Evolutionary conservation across 495 filamentous ascomycete genomes (phyloP).

Genomic region (Penicillium crystallinum): DNA sequence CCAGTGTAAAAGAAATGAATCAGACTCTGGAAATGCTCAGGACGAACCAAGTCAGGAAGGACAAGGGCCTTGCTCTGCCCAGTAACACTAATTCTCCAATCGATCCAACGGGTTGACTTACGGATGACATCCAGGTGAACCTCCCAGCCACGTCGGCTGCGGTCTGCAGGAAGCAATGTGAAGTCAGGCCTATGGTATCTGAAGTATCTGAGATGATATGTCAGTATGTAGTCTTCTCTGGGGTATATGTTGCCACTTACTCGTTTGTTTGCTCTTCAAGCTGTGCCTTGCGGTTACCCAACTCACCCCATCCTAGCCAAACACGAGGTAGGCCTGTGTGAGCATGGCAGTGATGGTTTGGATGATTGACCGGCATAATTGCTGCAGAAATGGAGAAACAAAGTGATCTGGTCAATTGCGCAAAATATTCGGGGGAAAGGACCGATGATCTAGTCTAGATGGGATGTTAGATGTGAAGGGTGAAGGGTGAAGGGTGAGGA

Average conservation of each 20-base stretch:
- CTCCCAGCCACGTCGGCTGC: not conserved
- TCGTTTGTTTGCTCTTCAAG: not conserved
- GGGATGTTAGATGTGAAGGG: too few relatives aligned
- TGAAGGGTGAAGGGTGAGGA: too few relatives aligned
- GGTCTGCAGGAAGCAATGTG: not conserved
- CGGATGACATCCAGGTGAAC: not conserved
- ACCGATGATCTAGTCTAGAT: too few relatives aligned
- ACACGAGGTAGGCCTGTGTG: not conserved
- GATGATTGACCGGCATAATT: too few relatives aligned
- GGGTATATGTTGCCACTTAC: not conserved
- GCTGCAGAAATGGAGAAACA: too few relatives aligned
- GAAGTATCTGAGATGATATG: not conserved
- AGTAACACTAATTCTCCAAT: not conserved
- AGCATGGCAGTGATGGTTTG: not conserved
- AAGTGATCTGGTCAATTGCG: too few relatives aligned
- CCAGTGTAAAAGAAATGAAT: slow-evolving; percentile 6
- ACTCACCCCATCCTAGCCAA: slow-evolving; percentile 3
- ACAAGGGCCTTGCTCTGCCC: not conserved
- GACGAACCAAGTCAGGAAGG: not conserved
- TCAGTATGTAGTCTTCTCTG: not conserved
- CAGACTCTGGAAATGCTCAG: not conserved
- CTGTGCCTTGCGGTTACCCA: slow-evolving; percentile 1
- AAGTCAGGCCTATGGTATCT: not conserved
- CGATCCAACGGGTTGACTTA: not conserved
- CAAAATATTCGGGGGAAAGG: too few relatives aligned